These are phyloP conservation scores for Candida takata DNA, from an alignment of 805 yeast genomes.

Conservation along the genomic window DNA sequence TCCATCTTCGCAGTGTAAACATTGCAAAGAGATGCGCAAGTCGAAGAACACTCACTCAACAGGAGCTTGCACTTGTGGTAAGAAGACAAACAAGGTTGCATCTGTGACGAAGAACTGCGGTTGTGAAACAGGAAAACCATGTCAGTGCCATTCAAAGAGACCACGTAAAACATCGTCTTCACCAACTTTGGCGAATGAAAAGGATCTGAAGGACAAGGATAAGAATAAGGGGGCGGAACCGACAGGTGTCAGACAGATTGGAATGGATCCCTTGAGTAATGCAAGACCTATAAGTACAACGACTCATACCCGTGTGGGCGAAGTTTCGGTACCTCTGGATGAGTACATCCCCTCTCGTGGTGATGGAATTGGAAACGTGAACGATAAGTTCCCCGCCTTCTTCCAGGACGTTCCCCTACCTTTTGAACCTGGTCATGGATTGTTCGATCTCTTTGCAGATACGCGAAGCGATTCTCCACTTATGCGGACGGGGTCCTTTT, in stretches of 20 bases:
- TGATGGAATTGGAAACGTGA: conserved; percentile 26
- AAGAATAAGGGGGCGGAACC: conserved; percentile 1
- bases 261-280: conserved; percentile 23
- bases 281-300: conserved; percentile 21
- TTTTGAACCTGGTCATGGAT: conserved; percentile 31
- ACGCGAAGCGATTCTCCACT: not conserved
- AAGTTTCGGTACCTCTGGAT: conserved; percentile 30
- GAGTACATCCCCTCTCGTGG: conserved; percentile 29
- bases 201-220: not conserved
- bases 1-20: conserved; percentile 87
- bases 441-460: conserved; percentile 31
- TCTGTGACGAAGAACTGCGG: conserved; percentile 21
- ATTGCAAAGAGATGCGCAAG: conserved; percentile 73
- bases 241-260: conserved; percentile 18
- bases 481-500: conserved; percentile 2
- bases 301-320: conserved; percentile 29
- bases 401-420: conserved; percentile 29
- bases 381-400: conserved; percentile 18
- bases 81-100: conserved; percentile 28
- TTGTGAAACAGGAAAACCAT: conserved; percentile 22
- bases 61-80: conserved; percentile 63
- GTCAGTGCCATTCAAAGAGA: conserved; percentile 23
- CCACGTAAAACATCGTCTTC: not conserved
- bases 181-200: not conserved
- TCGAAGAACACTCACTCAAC: conserved; percentile 53